Conservation (phyloP, 2,329 filamentous ascomycete species). For the Clarireedia monteithiana region DNA sequence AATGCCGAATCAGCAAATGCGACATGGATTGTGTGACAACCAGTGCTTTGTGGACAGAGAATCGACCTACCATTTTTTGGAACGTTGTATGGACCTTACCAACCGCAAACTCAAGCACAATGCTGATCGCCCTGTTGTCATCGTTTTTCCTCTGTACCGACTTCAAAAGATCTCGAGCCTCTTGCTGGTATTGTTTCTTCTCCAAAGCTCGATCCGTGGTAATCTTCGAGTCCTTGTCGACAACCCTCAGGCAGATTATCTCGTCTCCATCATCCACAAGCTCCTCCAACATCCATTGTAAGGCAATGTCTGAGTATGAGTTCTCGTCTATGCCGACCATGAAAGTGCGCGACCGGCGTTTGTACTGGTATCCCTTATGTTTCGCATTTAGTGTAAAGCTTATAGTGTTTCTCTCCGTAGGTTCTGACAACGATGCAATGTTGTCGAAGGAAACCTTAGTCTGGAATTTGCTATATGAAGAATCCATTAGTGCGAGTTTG, state of each 20-base stretch:
- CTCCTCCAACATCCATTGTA: constrained; percentile 69
- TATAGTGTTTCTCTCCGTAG: constrained; percentile 47
- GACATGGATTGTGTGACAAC: neutral
- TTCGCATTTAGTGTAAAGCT: constrained; percentile 65
- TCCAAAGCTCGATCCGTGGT: constrained; percentile 51
- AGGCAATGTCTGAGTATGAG: constrained; percentile 65
- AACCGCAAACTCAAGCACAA: constrained; percentile 64
- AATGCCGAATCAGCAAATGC: constrained; percentile 9
- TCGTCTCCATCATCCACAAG: constrained; percentile 72
- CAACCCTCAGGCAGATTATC: constrained; percentile 63
- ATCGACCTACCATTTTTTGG: constrained; percentile 56
- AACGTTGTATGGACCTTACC: constrained; percentile 67
- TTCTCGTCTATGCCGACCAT: constrained; percentile 67
- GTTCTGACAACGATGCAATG: constrained; percentile 55
- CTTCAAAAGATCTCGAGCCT: constrained; percentile 57
- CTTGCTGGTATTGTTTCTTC: constrained; percentile 52
- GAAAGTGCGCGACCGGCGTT: constrained; percentile 60
- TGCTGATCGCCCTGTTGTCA: constrained; percentile 62
- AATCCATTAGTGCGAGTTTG: constrained; percentile 7
- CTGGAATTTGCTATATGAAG: constrained; percentile 45
- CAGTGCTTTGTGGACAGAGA: neutral
- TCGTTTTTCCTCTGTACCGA: constrained; percentile 62
- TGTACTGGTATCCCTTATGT: constrained; percentile 63
- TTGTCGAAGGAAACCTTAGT: constrained; percentile 69
- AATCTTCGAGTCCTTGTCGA: constrained; percentile 63